Percentiles rank a stretch among this genome's conserved stretches.
These are phyloP conservation scores for Globisporangium irregulare DNA, from an alignment of 352 stramenopile species.

Conservation along the genomic window DNA sequence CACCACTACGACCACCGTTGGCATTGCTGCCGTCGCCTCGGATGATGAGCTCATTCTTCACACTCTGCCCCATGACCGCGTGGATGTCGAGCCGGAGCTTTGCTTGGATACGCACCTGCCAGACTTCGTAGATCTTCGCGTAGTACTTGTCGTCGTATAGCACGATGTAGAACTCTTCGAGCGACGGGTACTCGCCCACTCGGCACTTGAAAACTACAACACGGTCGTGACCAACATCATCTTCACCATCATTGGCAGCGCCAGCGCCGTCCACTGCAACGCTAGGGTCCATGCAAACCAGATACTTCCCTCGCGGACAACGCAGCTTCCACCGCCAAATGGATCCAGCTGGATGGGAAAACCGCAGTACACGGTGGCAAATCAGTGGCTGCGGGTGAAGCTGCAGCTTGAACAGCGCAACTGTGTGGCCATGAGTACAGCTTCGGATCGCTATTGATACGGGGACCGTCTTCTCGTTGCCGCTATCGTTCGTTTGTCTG, in stretches of 20 bases:
- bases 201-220: constrained; percentile 81
- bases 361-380: constrained; percentile 81
- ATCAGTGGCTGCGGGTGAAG: constrained; percentile 72
- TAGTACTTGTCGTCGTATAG: constrained; percentile 88
- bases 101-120: constrained; percentile 77
- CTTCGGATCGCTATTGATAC: constrained; percentile 82
- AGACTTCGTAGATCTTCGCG: constrained; percentile 75
- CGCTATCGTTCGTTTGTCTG: not conserved
- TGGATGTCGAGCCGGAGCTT: constrained; percentile 86
- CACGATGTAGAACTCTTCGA: constrained; percentile 90
- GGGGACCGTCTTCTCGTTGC: constrained; percentile 19
- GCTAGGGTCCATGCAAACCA: constrained; percentile 70
- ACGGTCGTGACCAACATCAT: constrained; percentile 16
- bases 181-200: constrained; percentile 75
- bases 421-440: constrained; percentile 86
- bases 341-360: constrained; percentile 46
- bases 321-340: constrained; percentile 63
- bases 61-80: constrained; percentile 78
- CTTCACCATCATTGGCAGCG: constrained; percentile 6
- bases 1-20: not conserved
- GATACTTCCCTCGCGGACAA: constrained; percentile 43
- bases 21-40: constrained; percentile 58
- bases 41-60: constrained; percentile 88
- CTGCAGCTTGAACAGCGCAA: constrained; percentile 87
- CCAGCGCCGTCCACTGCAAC: constrained; percentile 45